Evolutionary conservation across 257 asterid genomes (phyloP), one percentile per base, ranked within the genome.

Genomic region (Lantana camara): DNA sequence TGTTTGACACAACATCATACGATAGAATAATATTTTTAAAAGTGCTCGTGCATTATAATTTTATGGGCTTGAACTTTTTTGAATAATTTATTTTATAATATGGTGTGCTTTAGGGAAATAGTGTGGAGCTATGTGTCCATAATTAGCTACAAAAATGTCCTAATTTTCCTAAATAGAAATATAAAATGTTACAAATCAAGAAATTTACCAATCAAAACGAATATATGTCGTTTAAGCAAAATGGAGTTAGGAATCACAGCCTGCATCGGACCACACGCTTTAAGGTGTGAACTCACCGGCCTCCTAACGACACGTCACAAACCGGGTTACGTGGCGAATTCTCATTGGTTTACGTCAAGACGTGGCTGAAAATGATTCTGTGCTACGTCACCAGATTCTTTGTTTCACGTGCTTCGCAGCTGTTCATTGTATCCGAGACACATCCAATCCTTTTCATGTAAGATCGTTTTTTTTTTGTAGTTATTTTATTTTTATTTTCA

Each of bases 281-380:
- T 61, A 9, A 24, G 58, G 51, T 38, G 73, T 70, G 60, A 3
- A 69, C 60, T 70, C 68, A 46, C 63, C 14, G 37, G 63, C 71
- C 32, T 22, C 14, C 13, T n/a, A 21, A 5, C 27, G 66, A 66
- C 74, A 76, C 77, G 75, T 72, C 66, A 71, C 19, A 27, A 3
- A 2, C 17, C 0, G 1, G 1, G 1, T 13, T 46, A 76, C 77
- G 72, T 71, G 81, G 23, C 74, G 21, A 4, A 32, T 48, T 44
- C 0, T 44, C 5, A 66, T 6, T 67, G 11, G 68, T 41, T 75
- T 7, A 4, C 47, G 59, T 30, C 19, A 20, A 17, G 27, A 23
- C 15, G 41, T 32, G 21, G 11, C 24, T 44, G 7, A 27, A 38
- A 58, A 34, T 30, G 23, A 69, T 64, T 69, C 60, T 59, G 68